A percentile compares a stretch with the other conserved stretches of the same genome.
These are phyloP conservation scores for Dendrocalamus sinicus DNA, from an alignment of 176 grass and related monocot species.

Conservation along the genomic window DNA sequence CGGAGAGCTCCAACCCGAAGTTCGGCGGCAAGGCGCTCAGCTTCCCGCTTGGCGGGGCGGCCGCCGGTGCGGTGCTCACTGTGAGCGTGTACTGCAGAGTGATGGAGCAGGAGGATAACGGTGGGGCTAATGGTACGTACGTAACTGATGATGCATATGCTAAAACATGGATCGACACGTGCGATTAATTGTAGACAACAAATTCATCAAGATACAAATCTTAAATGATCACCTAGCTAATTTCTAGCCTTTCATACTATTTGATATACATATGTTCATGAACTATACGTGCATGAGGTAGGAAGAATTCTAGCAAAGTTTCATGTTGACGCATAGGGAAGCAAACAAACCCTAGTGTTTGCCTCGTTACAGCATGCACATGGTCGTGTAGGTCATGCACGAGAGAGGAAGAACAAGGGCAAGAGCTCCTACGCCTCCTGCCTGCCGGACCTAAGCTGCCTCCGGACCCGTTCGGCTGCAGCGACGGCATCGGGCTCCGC, in stretches of 20 bases:
- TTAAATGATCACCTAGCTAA: no score
- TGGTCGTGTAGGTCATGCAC: slow-evolving; percentile 30
- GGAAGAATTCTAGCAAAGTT: no score
- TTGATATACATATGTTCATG: not conserved
- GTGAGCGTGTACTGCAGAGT: slow-evolving; percentile 77
- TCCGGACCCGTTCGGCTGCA: slow-evolving; percentile 50
- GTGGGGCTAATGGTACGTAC: slow-evolving; percentile 48
- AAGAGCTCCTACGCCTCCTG: slow-evolving; percentile 67
- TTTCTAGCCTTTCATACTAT: not conserved
- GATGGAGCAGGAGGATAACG: slow-evolving; percentile 56
- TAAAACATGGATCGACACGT: not conserved
- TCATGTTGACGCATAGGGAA: no score
- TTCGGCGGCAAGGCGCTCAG: slow-evolving; percentile 74
- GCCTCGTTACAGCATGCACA: not conserved
- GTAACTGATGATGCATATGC: not conserved
- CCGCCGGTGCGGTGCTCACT: slow-evolving; percentile 61
- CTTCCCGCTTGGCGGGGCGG: slow-evolving; percentile 68
- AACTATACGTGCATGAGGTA: no score
- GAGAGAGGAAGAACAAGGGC: slow-evolving; percentile 61
- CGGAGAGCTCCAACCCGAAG: slow-evolving; percentile 46
- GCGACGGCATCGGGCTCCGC: slow-evolving; percentile 29
- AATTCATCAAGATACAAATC: no score
- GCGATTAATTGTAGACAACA: not conserved
- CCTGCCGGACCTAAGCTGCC: slow-evolving; percentile 82
- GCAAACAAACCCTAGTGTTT: no score